A percentile compares a stretch with the other conserved stretches of the same genome.
Conservation (phyloP, 2,329 filamentous ascomycete genomes). For the Cytospora piceicola region DNA sequence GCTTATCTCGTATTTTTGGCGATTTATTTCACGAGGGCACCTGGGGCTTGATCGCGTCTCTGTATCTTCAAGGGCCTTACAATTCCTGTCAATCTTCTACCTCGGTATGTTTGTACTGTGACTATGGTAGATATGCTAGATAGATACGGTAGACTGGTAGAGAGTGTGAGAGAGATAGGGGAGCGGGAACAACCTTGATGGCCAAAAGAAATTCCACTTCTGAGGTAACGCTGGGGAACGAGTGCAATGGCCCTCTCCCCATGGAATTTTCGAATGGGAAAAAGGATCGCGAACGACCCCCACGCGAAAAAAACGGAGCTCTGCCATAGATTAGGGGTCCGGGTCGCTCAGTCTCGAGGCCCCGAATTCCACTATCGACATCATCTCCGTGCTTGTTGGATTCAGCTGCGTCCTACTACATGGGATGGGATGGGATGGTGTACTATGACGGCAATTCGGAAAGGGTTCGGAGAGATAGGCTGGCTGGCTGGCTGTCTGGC, state of each 20-base stretch:
- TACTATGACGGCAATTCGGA: not conserved
- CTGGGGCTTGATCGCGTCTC: no score
- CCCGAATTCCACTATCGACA: not conserved
- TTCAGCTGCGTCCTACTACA: not conserved
- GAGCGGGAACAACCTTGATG: conserved; percentile 22
- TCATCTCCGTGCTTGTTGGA: not conserved
- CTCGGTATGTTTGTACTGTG: no score
- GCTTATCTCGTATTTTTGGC: not conserved
- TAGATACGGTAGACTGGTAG: not conserved
- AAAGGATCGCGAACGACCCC: conserved; percentile 27
- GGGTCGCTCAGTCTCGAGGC: conserved; percentile 16
- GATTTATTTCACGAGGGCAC: conserved; percentile 14
- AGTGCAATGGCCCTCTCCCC: not conserved
- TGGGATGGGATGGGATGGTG: not conserved
- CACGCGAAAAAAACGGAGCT: conserved; percentile 10
- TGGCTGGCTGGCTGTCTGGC: no score
- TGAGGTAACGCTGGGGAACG: conserved; percentile 17
- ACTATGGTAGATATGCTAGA: no score
- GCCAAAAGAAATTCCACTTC: conserved; percentile 17
- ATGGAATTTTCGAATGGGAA: conserved; percentile 14
- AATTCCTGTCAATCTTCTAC: conserved; percentile 8
- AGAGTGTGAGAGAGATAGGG: conserved; percentile 18
- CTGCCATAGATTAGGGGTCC: conserved; percentile 13
- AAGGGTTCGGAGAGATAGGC: not conserved
- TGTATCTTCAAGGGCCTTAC: conserved; percentile 11